Evolutionary conservation across 179 eudicot species (phyloP).

Genomic region (Beta macrorhiza): DNA sequence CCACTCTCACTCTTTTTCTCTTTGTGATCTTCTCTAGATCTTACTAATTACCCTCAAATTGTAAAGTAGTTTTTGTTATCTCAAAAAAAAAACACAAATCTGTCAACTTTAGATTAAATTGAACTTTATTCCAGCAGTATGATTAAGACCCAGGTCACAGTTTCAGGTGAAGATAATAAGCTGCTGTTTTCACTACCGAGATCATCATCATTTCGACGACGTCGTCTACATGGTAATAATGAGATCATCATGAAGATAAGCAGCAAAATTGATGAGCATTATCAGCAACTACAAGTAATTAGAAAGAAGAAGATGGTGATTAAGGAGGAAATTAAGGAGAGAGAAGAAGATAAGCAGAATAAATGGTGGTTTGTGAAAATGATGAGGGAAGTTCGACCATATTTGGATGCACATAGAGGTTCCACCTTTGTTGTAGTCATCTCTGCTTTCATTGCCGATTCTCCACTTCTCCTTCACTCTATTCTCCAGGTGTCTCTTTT

Average conservation of each 20-base stretch:
- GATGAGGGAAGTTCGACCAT: slow-evolving; percentile 73
- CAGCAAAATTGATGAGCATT: too few relatives aligned
- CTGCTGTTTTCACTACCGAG: background rate
- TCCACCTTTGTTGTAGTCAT: slow-evolving; percentile 45
- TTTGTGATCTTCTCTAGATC: too few relatives aligned
- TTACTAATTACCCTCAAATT: too few relatives aligned
- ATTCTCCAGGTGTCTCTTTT: slow-evolving; percentile 44
- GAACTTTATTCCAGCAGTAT: too few relatives aligned
- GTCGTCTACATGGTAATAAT: background rate
- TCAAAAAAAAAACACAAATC: too few relatives aligned
- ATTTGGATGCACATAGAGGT: slow-evolving; percentile 43
- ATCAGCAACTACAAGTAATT: background rate
- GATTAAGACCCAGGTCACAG: background rate
- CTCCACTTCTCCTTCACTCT: slow-evolving; percentile 31
- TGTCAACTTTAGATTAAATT: too few relatives aligned
- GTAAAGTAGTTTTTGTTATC: too few relatives aligned
- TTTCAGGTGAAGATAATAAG: background rate
- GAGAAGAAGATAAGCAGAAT: slow-evolving; percentile 6
- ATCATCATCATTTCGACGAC: too few relatives aligned
- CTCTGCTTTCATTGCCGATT: slow-evolving; percentile 36
- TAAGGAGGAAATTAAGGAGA: background rate
- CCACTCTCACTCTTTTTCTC: too few relatives aligned
- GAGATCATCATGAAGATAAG: background rate
- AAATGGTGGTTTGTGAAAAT: slow-evolving; percentile 33
- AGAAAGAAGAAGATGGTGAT: background rate